A percentile compares a stretch with the other conserved stretches of the same genome.
phyloP scores from a whole-genome alignment of 495 filamentous ascomycete genomes.

The Rostrohypoxylon terebratum region DNA sequence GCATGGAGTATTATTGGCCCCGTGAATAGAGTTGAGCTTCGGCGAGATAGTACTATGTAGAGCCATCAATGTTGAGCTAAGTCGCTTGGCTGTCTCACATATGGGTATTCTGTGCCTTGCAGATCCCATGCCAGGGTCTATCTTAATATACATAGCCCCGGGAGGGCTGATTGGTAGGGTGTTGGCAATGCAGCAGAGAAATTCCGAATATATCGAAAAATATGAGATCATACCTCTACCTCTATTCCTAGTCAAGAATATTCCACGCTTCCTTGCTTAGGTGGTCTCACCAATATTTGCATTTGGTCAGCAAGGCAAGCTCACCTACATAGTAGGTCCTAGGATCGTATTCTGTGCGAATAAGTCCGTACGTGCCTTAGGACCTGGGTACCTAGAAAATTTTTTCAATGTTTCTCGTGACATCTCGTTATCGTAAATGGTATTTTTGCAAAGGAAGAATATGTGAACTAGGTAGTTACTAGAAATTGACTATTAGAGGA shows the following conservation, averaged over 20 bases:
- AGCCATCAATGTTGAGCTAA: slow-evolving; percentile 2
- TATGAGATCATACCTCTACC: not conserved
- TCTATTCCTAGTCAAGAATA: slow-evolving; percentile 12
- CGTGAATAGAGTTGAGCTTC: not conserved
- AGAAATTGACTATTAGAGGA: not conserved
- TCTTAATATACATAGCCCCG: not conserved
- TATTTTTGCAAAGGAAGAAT: not conserved
- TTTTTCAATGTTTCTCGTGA: not conserved
- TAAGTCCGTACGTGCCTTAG: too few species aligned
- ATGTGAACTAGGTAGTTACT: too few species aligned
- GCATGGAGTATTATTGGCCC: not conserved
- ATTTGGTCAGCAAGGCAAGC: not conserved
- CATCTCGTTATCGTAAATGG: not conserved
- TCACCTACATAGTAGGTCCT: too few species aligned
- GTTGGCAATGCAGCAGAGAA: not conserved
- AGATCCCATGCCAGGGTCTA: slow-evolving; percentile 26
- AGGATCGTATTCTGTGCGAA: too few species aligned
- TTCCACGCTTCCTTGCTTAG: not conserved
- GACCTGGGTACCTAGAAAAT: not conserved
- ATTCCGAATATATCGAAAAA: not conserved
- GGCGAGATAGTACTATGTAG: not conserved
- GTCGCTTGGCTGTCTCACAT: slow-evolving; percentile 29
- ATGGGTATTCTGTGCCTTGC: slow-evolving; percentile 15
- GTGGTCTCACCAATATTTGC: slow-evolving; percentile 9
- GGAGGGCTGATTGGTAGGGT: slow-evolving; percentile 8